Conservation (phyloP, 495 filamentous ascomycete species). For the Penicillium odoratum region DNA sequence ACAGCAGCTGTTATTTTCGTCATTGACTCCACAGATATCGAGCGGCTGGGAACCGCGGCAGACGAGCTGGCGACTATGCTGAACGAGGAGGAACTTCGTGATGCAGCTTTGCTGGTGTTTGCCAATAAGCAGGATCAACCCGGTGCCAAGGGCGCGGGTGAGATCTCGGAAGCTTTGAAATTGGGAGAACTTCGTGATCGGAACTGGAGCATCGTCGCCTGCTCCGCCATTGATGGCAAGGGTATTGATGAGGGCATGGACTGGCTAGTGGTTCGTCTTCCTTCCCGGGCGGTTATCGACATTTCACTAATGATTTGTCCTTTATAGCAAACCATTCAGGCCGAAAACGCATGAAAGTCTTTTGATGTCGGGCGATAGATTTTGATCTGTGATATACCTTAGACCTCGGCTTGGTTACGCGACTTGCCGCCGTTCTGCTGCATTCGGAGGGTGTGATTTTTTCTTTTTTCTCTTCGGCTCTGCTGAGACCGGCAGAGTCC, state of each 20-base stretch:
- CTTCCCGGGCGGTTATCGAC: not conserved
- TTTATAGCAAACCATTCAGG: constrained; percentile 47
- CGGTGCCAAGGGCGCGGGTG: constrained; percentile 92
- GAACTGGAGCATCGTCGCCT: constrained; percentile 99
- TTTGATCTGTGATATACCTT: constrained; percentile 39
- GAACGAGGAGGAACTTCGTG: constrained; percentile 92
- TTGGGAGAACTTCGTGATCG: constrained; percentile 88
- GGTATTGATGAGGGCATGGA: constrained; percentile 97
- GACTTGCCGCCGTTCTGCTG: constrained; percentile 23
- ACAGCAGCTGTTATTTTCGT: constrained; percentile 99
- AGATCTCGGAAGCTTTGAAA: constrained; percentile 90
- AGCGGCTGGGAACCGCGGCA: constrained; percentile 84
- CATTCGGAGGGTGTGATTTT: constrained; percentile 22
- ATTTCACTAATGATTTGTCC: constrained; percentile 15
- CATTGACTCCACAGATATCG: constrained; percentile 96
- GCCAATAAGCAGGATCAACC: constrained; percentile 99
- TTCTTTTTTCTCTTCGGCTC: constrained; percentile 29
- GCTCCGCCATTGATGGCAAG: constrained; percentile 91
- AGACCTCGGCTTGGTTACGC: constrained; percentile 14
- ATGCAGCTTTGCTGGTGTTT: constrained; percentile 90
- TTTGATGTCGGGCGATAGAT: constrained; percentile 39
- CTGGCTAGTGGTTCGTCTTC: constrained; percentile 85
- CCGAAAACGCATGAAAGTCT: constrained; percentile 46
- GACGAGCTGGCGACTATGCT: constrained; percentile 95
- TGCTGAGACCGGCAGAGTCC: constrained; percentile 24